Evolutionary conservation across 495 filamentous ascomycete genomes (phyloP).

Genomic region (Talaromyces trachyspermus): DNA sequence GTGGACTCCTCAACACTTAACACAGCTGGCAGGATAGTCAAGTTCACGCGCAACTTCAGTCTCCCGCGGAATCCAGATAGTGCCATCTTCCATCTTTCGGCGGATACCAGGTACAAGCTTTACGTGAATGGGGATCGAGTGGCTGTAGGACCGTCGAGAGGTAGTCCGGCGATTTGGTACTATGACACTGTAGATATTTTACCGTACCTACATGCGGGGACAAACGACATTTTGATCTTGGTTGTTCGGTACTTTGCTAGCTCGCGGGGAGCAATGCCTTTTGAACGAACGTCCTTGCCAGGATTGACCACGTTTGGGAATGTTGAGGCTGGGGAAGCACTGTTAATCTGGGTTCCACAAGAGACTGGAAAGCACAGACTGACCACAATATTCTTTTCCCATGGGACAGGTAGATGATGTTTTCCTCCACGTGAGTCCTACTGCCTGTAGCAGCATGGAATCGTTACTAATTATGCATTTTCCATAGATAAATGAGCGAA

Average conservation of each 20-base stretch:
- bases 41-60: conserved; percentile 17
- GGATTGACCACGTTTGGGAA: background rate
- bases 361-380: conserved; percentile 18
- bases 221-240: conserved; percentile 23
- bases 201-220: conserved; percentile 18
- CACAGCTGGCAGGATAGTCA: conserved; percentile 24
- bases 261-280: conserved; percentile 24
- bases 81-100: conserved; percentile 26
- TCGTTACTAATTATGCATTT: too few species aligned
- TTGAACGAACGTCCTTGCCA: conserved; percentile 13
- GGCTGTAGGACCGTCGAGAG: conserved; percentile 26
- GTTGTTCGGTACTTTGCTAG: conserved; percentile 28
- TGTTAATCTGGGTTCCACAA: conserved; percentile 16
- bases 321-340: conserved; percentile 12
- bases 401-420: conserved; percentile 28
- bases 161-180: conserved; percentile 30
- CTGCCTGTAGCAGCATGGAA: too few species aligned
- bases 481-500: conserved; percentile 28
- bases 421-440: conserved; percentile 30
- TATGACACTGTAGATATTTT: conserved; percentile 33
- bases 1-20: conserved; percentile 22
- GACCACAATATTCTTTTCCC: conserved; percentile 27
- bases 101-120: conserved; percentile 34
- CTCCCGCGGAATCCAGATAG: conserved; percentile 11
- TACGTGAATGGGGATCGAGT: conserved; percentile 26